Evolutionary conservation across 176 grass and related monocot genomes (phyloP), one percentile per base, ranked within the genome.

Genomic region (Zea mays): DNA sequence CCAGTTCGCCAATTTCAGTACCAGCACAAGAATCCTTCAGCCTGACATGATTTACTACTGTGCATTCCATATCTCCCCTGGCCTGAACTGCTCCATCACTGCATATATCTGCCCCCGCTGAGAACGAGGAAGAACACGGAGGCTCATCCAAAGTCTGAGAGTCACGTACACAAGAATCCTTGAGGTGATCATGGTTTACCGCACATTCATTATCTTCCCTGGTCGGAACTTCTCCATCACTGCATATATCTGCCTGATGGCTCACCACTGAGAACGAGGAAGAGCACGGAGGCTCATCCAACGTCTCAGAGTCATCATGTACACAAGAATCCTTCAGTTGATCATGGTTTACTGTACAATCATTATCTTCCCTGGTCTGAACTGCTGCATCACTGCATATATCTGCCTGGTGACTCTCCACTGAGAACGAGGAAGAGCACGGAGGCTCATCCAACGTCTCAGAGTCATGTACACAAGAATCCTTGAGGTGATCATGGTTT

Each of bases 391-490:
- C 52, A 65, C 49, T 49, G 40, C 12, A 35, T 73, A 8, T 63
- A 45, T 85, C 85, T 38, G 58, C 27, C 0, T 85, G 70, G 48
- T 77, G 46, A 82, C 43, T 68, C 43, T 7, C 8, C 12, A 47
- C 45, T 62, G 78, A 74, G 68, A 43, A 43, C 0, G 62, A 63
- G 16, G 86, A 80, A 73, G 21, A 75, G 33, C 12, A 38, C 7
- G 75, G 82, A 65, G 82, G 61, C 65, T 79, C 75, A 45, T 83
- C 71, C 58, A 57, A 65, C 58, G 78, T 64, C 16, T 65, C 69
- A 74, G 41, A 27, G 6, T 77, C 45, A 19, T 74, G 52, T 42
- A 67, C 54, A 75, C 46, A 49, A 42, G 56, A 64, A 49, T 63
- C 42, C 37, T 65, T 66, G 16, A 21, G 61, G 52, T 71, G 36